These are phyloP conservation scores for Typha latifolia DNA, from an alignment of 176 grass and related monocot genomes.

Conservation along the genomic window DNA sequence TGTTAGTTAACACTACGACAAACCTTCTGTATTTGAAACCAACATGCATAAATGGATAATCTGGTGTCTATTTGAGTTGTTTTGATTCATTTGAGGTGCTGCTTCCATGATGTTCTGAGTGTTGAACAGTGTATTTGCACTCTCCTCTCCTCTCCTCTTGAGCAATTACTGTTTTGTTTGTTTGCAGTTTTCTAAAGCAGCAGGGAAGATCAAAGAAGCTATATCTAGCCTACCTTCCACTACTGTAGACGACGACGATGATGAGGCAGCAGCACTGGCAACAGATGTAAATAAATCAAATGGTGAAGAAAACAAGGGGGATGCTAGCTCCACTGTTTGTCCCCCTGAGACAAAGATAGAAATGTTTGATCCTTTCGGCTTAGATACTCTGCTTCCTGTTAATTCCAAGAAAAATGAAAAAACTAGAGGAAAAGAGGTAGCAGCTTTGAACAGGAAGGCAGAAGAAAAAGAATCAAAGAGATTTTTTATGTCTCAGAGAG, in stretches of 20 bases:
- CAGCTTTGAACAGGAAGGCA: conserved; percentile 25
- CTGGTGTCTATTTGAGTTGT: neutral
- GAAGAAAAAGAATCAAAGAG: conserved; percentile 43
- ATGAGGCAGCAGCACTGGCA: conserved; percentile 50
- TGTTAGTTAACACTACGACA: no score
- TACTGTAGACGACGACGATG: conserved; percentile 58
- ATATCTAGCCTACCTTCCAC: conserved; percentile 51
- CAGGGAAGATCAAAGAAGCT: conserved; percentile 76
- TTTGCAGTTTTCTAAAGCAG: conserved; percentile 73
- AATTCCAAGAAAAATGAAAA: conserved; percentile 46
- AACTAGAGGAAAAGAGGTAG: conserved; percentile 32
- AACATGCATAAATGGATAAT: neutral
- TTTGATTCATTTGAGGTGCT: neutral
- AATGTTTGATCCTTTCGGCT: conserved; percentile 70
- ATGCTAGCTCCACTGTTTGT: neutral
- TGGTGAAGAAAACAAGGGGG: conserved; percentile 5
- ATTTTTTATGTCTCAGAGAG: conserved; percentile 58
- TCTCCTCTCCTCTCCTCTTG: neutral
- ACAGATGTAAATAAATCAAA: conserved; percentile 30
- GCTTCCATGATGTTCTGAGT: neutral
- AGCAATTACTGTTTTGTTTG: conserved; percentile 1
- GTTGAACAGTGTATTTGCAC: neutral
- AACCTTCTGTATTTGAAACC: neutral
- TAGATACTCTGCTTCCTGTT: conserved; percentile 51
- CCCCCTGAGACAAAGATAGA: conserved; percentile 15